These are phyloP conservation scores for Oenanthe javanica DNA, from an alignment of 140 eudicot genomes.

Conservation along the genomic window DNA sequence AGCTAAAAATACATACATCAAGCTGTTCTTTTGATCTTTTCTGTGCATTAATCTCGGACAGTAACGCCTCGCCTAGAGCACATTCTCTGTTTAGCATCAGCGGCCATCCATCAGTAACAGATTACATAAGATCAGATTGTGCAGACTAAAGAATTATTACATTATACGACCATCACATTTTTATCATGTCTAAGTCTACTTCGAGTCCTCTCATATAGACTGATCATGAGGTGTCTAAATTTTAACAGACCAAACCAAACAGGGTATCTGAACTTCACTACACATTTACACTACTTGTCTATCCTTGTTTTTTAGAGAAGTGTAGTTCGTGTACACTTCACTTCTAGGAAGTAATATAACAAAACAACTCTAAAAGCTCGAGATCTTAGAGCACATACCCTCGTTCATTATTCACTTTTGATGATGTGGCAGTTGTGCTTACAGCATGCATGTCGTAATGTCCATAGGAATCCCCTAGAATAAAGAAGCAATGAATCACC, in stretches of 20 bases:
- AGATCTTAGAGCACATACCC: conserved; percentile 29
- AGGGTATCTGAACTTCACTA: not conserved
- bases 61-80: conserved; percentile 56
- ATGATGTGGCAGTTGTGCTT: conserved; percentile 40
- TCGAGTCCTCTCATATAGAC: not conserved
- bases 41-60: conserved; percentile 68
- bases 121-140: not conserved
- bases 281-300: not conserved
- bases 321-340: not conserved
- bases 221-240: not conserved
- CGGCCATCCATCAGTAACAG: conserved; percentile 6
- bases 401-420: conserved; percentile 33
- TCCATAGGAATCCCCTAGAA: conserved; percentile 49
- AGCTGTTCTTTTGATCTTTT: conserved; percentile 77
- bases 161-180: not conserved
- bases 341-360: not conserved
- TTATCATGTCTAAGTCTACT: not conserved
- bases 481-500: not conserved
- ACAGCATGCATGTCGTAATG: conserved; percentile 42
- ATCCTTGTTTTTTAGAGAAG: not conserved
- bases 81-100: conserved; percentile 39
- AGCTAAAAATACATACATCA: conserved; percentile 41
- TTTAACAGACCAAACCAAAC: not conserved
- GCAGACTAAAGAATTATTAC: not conserved
- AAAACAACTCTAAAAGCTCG: not conserved